Base-by-base conservation (phyloP, 768 basidiomycete species). In the Boletus rubropictus region DNA sequence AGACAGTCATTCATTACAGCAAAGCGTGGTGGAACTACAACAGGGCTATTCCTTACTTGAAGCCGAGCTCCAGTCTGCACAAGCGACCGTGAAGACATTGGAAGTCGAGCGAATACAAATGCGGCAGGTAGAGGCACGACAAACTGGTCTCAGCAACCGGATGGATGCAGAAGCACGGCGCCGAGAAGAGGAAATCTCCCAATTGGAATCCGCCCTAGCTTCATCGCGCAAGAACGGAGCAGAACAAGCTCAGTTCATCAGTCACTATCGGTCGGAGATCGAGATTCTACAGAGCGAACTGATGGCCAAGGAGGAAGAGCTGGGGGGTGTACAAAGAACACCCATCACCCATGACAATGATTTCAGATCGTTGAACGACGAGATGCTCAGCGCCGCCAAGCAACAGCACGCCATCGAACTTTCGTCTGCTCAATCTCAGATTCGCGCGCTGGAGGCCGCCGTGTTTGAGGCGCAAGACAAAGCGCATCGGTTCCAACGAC, bases 361-460 rank as follows among this genome's bases (percentile, higher is more conserved):
- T 2, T 64, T 76, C 24, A 75, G 74, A 38, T 82, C 84, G 22
- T 69, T 90, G 29, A 82, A 86, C 66, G 78, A 79, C 57, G 89
- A 91, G 67, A 76, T 90, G 70, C 64, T 89, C 17, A 76, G 78
- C 47, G 78, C 82, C 21, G 66, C 86, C 28, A 74, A 57, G 38
- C 86, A 90, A 58, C 85, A 89, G 53, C 86, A 90, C 57, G 74
- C 78, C 11, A 76, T 94, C 48, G 89, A 91, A 49, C 73, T 93
- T 7, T 92, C 89, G 29, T 71, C 79, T 10, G 81, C 89, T 4
- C 87, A 87, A 29, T 87, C 86, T 0, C 81, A 82, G 60, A 84
- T 93, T 41, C 80, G 91, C 10, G 76, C 78, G 4, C 72, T 92
- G 57, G 89, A 94, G 66, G 79, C 79, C 9, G 64, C 75, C 10